phyloP scores from a whole-genome alignment of 1,284 basidiomycete species.

The Fomitopsis betulina region DNA sequence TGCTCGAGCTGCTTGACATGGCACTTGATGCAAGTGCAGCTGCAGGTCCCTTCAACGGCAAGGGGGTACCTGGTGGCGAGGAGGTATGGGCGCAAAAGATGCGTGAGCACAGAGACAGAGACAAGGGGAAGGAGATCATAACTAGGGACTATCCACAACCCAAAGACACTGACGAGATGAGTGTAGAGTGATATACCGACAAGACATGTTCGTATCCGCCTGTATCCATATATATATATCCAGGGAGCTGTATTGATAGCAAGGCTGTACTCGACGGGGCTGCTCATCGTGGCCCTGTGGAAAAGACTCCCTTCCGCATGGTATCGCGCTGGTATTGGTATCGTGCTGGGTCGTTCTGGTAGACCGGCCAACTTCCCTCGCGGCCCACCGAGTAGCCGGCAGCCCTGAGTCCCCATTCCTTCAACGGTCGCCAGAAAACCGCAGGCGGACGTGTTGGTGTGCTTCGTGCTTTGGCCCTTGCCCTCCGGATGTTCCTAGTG shows the following conservation, averaged over 20 bases:
- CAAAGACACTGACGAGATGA: slow-evolving; percentile 11
- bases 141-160: slow-evolving; percentile 6
- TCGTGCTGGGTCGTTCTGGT: slow-evolving; percentile 12
- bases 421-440: slow-evolving; percentile 27
- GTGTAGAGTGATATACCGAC: background rate
- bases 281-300: background rate
- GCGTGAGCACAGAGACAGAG: slow-evolving; percentile 26
- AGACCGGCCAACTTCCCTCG: slow-evolving; percentile 26
- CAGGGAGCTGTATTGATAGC: background rate
- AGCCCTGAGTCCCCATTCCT: slow-evolving; percentile 26
- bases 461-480: slow-evolving; percentile 9
- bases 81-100: slow-evolving; percentile 26
- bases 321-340: slow-evolving; percentile 25
- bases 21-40: slow-evolving; percentile 53
- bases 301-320: slow-evolving; percentile 23
- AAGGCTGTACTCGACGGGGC: background rate
- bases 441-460: slow-evolving; percentile 18
- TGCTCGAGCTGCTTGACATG: slow-evolving; percentile 82
- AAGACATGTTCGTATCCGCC: background rate
- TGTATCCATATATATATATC: slow-evolving; percentile 2
- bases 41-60: slow-evolving; percentile 16
- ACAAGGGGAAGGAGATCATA: slow-evolving; percentile 21
- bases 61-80: slow-evolving; percentile 24
- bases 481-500: slow-evolving; percentile 7
- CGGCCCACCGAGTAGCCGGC: slow-evolving; percentile 32